These are phyloP conservation scores for Crithidia thermophila DNA, from an alignment of 208 protist genomes.

Conservation along the genomic window DNA sequence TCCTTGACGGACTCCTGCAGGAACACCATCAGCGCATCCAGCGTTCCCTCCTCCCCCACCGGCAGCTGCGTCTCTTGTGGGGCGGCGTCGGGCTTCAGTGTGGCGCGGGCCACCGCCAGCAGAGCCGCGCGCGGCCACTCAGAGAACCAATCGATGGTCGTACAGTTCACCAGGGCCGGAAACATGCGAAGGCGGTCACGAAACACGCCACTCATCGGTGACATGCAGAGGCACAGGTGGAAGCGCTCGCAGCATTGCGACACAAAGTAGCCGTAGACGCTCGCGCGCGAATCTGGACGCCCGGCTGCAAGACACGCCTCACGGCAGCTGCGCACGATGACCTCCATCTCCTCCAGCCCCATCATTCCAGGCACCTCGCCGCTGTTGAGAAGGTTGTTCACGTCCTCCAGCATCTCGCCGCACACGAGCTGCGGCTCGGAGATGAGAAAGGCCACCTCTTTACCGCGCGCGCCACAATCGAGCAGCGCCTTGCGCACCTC, in stretches of 20 bases:
- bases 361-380: constrained; percentile 97
- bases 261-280: constrained; percentile 93
- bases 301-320: constrained; percentile 70
- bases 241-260: constrained; percentile 92
- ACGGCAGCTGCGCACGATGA: constrained; percentile 87
- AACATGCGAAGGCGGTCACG: constrained; percentile 95
- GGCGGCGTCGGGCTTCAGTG: constrained; percentile 8
- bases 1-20: constrained; percentile 91
- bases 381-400: constrained; percentile 97
- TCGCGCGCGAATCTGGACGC: constrained; percentile 88
- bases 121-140: constrained; percentile 96
- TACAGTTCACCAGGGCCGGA: constrained; percentile 97
- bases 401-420: constrained; percentile 96
- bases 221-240: constrained; percentile 96
- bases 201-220: constrained; percentile 94
- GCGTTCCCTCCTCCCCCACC: constrained; percentile 39
- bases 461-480: constrained; percentile 76
- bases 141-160: constrained; percentile 98
- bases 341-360: constrained; percentile 93
- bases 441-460: constrained; percentile 94
- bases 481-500: constrained; percentile 92
- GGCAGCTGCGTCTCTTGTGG: background rate
- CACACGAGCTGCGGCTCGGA: constrained; percentile 95
- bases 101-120: constrained; percentile 71
- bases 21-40: constrained; percentile 87